Conservation (phyloP, 768 basidiomycete species). For the Trametes gibbosa region DNA sequence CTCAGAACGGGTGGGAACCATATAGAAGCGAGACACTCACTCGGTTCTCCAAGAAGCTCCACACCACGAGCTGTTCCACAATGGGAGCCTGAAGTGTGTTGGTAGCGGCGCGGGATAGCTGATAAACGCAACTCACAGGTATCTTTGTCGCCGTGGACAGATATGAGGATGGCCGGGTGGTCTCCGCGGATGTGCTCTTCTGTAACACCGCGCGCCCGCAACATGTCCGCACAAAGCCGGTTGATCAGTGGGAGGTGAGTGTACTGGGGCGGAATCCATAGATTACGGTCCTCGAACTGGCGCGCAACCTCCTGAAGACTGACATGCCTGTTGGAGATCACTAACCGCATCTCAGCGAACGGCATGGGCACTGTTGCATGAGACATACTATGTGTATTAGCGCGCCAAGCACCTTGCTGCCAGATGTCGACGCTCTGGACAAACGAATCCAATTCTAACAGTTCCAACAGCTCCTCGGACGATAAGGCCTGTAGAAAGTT, state of each 20-base stretch:
- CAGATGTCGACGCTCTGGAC: too few relatives aligned
- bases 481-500: too few relatives aligned
- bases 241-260: not conserved
- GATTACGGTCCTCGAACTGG: too few relatives aligned
- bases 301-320: too few relatives aligned
- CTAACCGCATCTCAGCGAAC: too few relatives aligned
- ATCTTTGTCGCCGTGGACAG: constrained; percentile 21
- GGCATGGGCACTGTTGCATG: too few relatives aligned
- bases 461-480: too few relatives aligned
- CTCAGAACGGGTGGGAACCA: not conserved
- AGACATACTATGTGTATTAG: too few relatives aligned
- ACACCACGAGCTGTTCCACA: constrained; percentile 17
- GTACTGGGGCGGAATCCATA: too few relatives aligned
- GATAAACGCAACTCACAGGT: constrained; percentile 17
- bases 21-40: constrained; percentile 18
- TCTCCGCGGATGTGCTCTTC: not conserved
- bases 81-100: constrained; percentile 4
- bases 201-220: not conserved
- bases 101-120: not conserved
- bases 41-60: constrained; percentile 27
- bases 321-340: too few relatives aligned
- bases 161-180: constrained; percentile 17
- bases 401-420: too few relatives aligned
- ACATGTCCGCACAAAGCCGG: not conserved
- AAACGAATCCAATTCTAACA: too few relatives aligned